phyloP scores from a whole-genome alignment of 306 rosid genomes.

The Sphenostylis stenocarpa region DNA sequence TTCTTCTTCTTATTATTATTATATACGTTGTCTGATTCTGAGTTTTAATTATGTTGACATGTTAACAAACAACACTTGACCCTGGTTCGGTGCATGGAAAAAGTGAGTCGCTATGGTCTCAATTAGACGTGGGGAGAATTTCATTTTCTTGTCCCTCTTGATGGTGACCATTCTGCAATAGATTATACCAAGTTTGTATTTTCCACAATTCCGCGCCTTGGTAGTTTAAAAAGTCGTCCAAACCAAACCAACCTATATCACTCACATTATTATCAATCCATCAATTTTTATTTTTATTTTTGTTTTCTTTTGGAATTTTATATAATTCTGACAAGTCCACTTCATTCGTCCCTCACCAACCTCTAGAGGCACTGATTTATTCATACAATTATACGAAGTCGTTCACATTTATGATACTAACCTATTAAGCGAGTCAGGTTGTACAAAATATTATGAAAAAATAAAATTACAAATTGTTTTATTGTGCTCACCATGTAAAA shows the following conservation, averaged over 20 bases:
- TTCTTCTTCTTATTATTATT: background rate
- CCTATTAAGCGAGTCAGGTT: background rate
- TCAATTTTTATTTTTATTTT: background rate
- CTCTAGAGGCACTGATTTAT: background rate
- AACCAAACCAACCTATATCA: conserved; percentile 14
- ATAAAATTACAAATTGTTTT: background rate
- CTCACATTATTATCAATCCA: conserved; percentile 10
- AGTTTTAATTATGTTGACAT: conserved; percentile 4
- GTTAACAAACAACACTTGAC: background rate
- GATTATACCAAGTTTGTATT: background rate
- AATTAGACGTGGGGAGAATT: conserved; percentile 5
- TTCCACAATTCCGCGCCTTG: conserved; percentile 19
- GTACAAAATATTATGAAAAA: background rate
- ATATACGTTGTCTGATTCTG: background rate
- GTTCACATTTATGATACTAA: background rate
- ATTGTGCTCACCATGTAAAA: background rate
- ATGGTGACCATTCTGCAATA: conserved; percentile 9
- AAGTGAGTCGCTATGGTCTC: background rate
- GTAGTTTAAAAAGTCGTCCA: conserved; percentile 26
- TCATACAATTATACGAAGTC: background rate
- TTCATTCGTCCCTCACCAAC: background rate
- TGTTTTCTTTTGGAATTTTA: background rate
- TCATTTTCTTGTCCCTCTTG: conserved; percentile 1
- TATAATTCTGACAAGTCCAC: background rate
- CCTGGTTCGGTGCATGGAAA: background rate